These are phyloP conservation scores for Yamadazyma membranifaciens DNA, from an alignment of 1,139 yeast genomes.

Conservation along the genomic window DNA sequence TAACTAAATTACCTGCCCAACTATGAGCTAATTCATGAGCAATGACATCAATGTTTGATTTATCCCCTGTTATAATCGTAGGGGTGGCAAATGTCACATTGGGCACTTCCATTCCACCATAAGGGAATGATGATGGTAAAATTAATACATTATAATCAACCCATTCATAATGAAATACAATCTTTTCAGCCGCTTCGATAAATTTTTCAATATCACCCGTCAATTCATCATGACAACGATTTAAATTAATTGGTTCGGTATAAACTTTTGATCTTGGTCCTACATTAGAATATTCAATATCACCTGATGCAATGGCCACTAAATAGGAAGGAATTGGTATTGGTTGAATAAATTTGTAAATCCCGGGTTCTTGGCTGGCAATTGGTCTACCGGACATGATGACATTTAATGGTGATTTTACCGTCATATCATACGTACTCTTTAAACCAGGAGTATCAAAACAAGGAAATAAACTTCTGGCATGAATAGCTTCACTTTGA, in stretches of 20 bases:
- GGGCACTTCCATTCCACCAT: conserved; percentile 96
- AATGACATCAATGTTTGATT: conserved; percentile 82
- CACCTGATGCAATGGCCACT: conserved; percentile 85
- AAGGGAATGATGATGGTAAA: conserved; percentile 82
- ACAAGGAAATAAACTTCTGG: conserved; percentile 84
- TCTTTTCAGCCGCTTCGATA: conserved; percentile 72
- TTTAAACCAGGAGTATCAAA: conserved; percentile 90
- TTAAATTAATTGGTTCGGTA: conserved; percentile 70
- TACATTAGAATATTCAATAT: conserved; percentile 61
- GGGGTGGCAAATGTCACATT: conserved; percentile 91
- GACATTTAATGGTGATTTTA: conserved; percentile 63
- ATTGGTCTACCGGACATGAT: conserved; percentile 67
- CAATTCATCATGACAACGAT: conserved; percentile 76
- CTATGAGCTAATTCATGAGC: conserved; percentile 94
- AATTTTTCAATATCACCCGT: conserved; percentile 78
- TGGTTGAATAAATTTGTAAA: conserved; percentile 59
- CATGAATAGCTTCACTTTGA: conserved; percentile 90
- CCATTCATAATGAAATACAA: conserved; percentile 88
- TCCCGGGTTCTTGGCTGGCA: conserved; percentile 17
- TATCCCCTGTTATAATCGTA: conserved; percentile 80
- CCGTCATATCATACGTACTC: conserved; percentile 57
- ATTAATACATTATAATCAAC: conserved; percentile 76
- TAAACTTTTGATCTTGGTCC: conserved; percentile 88
- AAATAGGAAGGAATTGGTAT: conserved; percentile 86
- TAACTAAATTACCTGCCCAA: conserved; percentile 89